Percentiles rank a stretch among this genome's conserved stretches.
These are phyloP conservation scores for Prototheca wickerhamii DNA, from an alignment of 163 green algal genomes.

Conservation along the genomic window DNA sequence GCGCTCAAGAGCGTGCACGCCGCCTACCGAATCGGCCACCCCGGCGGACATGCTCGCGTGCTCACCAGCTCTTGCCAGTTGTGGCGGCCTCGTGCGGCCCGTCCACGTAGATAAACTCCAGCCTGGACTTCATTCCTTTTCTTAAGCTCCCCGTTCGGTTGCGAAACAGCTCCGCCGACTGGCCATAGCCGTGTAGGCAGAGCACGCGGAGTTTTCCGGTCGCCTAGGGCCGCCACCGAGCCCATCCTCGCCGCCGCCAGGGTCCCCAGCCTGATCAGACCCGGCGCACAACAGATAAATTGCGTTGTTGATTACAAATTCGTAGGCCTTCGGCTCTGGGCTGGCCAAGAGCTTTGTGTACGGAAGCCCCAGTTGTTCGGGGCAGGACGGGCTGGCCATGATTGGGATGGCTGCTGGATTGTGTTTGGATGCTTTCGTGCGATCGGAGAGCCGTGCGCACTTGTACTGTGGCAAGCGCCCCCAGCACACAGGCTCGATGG, in stretches of 20 bases:
- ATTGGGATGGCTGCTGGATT: neutral
- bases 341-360: neutral
- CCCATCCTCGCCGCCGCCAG: too few species aligned
- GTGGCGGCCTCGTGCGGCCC: slow-evolving; percentile 37
- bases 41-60: slow-evolving; percentile 3
- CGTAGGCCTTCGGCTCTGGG: neutral
- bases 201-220: slow-evolving; percentile 43
- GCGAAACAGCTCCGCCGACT: slow-evolving; percentile 48
- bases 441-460: neutral
- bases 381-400: too few species aligned
- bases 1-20: neutral
- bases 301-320: neutral
- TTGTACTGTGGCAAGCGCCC: too few species aligned
- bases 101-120: slow-evolving; percentile 64
- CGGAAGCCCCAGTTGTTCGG: neutral
- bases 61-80: slow-evolving; percentile 1
- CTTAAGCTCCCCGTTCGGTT: slow-evolving; percentile 47
- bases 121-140: slow-evolving; percentile 55
- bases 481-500: too few species aligned
- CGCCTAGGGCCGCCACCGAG: neutral
- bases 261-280: neutral
- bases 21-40: slow-evolving; percentile 2
- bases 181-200: slow-evolving; percentile 68
- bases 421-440: neutral
- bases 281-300: neutral